Evolutionary conservation across 257 asterid species (phyloP).

Genomic region (Verbascum thapsus): DNA sequence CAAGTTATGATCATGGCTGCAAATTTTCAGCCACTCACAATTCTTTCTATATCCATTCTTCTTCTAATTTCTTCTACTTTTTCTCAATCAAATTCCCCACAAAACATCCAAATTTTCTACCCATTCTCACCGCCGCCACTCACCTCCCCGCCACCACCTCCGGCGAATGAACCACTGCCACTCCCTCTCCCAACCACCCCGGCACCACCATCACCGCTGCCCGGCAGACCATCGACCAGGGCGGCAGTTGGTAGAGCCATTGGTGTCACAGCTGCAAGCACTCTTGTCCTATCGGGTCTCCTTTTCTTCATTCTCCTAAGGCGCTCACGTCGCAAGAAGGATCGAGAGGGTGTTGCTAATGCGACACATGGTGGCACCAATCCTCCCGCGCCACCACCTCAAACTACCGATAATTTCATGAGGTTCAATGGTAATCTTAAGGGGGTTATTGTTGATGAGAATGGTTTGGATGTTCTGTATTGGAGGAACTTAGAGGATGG

Average conservation of each 20-base stretch:
- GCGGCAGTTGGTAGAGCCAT: conserved; percentile 69
- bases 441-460: conserved; percentile 85
- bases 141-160: conserved; percentile 34
- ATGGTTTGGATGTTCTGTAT: conserved; percentile 89
- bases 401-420: conserved; percentile 38
- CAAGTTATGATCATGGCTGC: conserved; percentile 47
- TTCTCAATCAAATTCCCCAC: conserved; percentile 49
- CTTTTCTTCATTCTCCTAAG: conserved; percentile 42
- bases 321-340: conserved; percentile 44
- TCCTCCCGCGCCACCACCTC: conserved; percentile 31
- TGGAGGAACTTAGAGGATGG: conserved; percentile 69
- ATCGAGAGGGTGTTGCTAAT: not conserved
- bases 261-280: conserved; percentile 61
- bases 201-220: not conserved
- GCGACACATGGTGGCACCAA: conserved; percentile 8
- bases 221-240: conserved; percentile 40
- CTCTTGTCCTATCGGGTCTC: conserved; percentile 51
- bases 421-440: conserved; percentile 65
- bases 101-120: conserved; percentile 63
- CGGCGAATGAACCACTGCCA: not conserved
- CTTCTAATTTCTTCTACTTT: conserved; percentile 37
- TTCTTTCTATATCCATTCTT: conserved; percentile 37
- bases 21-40: conserved; percentile 23
- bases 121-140: no score
- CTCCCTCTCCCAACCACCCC: conserved; percentile 23